A percentile compares a stretch with the other conserved stretches of the same genome.
phyloP scores from a whole-genome alignment of 1,139 yeast genomes.

The Geotrichum reessii region DNA sequence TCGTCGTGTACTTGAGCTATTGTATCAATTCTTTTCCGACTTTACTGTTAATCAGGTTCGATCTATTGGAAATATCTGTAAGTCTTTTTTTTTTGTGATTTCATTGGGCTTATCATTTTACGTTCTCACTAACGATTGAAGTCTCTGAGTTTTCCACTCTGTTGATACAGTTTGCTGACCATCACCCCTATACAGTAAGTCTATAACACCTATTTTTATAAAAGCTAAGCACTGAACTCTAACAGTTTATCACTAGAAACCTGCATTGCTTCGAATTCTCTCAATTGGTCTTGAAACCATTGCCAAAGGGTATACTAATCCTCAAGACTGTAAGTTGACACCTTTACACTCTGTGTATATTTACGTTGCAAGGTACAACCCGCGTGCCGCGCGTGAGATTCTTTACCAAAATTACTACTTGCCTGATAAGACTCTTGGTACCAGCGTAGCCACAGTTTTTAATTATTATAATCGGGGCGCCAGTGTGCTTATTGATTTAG shows the following conservation, averaged over 20 bases:
- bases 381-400: conserved; percentile 8
- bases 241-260: conserved; percentile 2
- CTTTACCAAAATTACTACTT: conserved; percentile 7
- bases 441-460: conserved; percentile 14
- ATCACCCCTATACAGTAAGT: conserved; percentile 9
- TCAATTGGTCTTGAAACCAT: conserved; percentile 10
- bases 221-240: background rate
- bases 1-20: background rate
- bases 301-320: background rate
- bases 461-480: conserved; percentile 28
- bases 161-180: background rate
- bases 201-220: background rate
- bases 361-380: conserved; percentile 3
- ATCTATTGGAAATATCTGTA: conserved; percentile 6
- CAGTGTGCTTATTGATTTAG: conserved; percentile 21
- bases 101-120: background rate
- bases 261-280: conserved; percentile 7
- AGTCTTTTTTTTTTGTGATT: background rate
- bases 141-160: conserved; percentile 10
- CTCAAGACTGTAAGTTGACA: conserved; percentile 5
- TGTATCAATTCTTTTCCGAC: conserved; percentile 3
- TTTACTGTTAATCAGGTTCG: conserved; percentile 4
- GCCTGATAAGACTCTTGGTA: conserved; percentile 14
- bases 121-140: background rate
- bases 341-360: conserved; percentile 18